These are phyloP conservation scores for Yamadazyma diospyri DNA, from an alignment of 1,139 yeast genomes.

Conservation along the genomic window DNA sequence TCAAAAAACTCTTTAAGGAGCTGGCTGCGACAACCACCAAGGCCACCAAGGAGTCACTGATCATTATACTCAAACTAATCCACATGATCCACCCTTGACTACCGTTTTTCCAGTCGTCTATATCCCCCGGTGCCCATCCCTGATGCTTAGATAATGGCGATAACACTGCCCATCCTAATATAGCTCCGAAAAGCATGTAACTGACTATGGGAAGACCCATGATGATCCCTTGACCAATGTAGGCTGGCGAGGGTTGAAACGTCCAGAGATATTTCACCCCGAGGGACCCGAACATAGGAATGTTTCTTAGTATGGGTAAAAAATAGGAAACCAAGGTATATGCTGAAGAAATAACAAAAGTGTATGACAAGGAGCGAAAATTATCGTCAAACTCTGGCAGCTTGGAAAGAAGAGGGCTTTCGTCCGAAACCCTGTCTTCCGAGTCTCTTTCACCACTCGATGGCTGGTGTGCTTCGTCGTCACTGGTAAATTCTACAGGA, in stretches of 20 bases:
- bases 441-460: not conserved
- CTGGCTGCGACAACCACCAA: slow-evolving; percentile 59
- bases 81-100: slow-evolving; percentile 98
- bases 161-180: slow-evolving; percentile 87
- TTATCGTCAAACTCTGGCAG: slow-evolving; percentile 45
- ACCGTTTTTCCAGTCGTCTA: slow-evolving; percentile 90
- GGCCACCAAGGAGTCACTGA: slow-evolving; percentile 84
- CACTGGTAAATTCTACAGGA: no score
- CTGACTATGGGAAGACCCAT: slow-evolving; percentile 94
- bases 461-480: not conserved
- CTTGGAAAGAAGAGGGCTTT: slow-evolving; percentile 1
- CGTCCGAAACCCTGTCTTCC: not conserved
- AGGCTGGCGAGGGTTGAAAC: slow-evolving; percentile 95
- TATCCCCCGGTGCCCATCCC: slow-evolving; percentile 88
- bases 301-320: slow-evolving; percentile 58
- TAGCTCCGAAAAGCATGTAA: slow-evolving; percentile 85
- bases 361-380: slow-evolving; percentile 50
- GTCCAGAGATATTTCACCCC: slow-evolving; percentile 83
- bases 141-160: slow-evolving; percentile 70
- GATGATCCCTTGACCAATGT: slow-evolving; percentile 94
- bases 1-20: slow-evolving; percentile 25
- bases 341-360: slow-evolving; percentile 66
- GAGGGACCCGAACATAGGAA: slow-evolving; percentile 72
- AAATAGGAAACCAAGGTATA: slow-evolving; percentile 75
- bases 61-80: slow-evolving; percentile 92